Evolutionary conservation across 257 asterid genomes (phyloP).

Genomic region (Capsicum chinense): DNA sequence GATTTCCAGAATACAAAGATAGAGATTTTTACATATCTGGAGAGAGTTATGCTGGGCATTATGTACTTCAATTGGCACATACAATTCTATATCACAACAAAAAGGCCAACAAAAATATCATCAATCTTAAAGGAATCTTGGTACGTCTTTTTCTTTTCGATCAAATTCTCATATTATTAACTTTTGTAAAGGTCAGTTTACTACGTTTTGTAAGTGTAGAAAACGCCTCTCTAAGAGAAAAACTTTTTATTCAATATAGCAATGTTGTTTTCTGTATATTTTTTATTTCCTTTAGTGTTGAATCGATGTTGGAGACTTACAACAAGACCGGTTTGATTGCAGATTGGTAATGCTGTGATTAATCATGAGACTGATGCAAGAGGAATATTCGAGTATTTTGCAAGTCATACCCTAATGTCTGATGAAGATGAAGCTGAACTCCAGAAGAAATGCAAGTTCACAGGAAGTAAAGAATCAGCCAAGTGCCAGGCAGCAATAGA

Average conservation of each 20-base stretch:
- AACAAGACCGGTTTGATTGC: background rate
- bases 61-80: conserved; percentile 75
- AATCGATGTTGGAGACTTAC: background rate
- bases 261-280: too few relatives aligned
- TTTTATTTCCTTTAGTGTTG: background rate
- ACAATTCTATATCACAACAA: conserved; percentile 54
- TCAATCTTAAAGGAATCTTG: conserved; percentile 81
- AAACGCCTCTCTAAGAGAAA: too few relatives aligned
- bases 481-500: conserved; percentile 40
- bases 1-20: conserved; percentile 68
- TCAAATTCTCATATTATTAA: too few relatives aligned
- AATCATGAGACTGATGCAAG: conserved; percentile 61
- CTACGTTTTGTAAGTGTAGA: too few relatives aligned
- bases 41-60: conserved; percentile 83
- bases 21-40: conserved; percentile 66
- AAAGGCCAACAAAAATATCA: conserved; percentile 30
- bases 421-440: conserved; percentile 42
- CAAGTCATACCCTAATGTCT: conserved; percentile 65
- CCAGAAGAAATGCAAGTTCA: conserved; percentile 52
- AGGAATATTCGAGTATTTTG: conserved; percentile 70
- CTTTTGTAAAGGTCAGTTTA: too few relatives aligned
- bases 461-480: conserved; percentile 28
- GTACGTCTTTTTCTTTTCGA: conserved; percentile 41
- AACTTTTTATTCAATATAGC: too few relatives aligned
- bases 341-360: conserved; percentile 84